Percentiles rank a stretch among this genome's conserved stretches.
These are phyloP conservation scores for Populus nigra DNA, from an alignment of 345 rosid species.

Conservation along the genomic window DNA sequence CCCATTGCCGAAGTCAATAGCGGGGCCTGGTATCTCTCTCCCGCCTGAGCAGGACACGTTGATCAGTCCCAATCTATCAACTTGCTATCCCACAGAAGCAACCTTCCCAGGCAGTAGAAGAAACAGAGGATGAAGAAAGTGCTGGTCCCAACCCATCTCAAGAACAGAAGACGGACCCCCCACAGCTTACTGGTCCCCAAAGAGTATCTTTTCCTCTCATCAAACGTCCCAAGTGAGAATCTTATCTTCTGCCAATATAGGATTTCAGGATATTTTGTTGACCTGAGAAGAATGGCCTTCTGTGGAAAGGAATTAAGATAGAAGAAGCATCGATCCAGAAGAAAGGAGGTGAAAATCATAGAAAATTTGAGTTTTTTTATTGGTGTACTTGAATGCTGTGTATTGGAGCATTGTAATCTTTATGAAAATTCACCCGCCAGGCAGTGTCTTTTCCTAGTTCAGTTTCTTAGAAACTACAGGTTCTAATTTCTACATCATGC, in stretches of 20 bases:
- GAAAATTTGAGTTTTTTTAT: neutral
- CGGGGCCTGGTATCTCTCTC: constrained; percentile 69
- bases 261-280: too few relatives aligned
- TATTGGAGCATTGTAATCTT: neutral
- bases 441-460: neutral
- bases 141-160: constrained; percentile 52
- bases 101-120: constrained; percentile 55
- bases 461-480: too few relatives aligned
- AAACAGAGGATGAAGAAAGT: constrained; percentile 67
- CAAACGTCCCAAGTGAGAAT: constrained; percentile 47
- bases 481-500: neutral
- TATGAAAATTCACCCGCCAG: neutral
- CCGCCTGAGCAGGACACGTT: constrained; percentile 84
- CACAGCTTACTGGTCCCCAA: constrained; percentile 42
- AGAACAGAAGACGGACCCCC: constrained; percentile 46
- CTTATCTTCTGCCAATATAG: neutral
- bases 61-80: constrained; percentile 75
- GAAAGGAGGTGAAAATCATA: neutral
- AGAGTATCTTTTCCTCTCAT: constrained; percentile 72
- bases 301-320: neutral
- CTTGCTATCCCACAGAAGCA: constrained; percentile 62
- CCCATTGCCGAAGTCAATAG: constrained; percentile 72
- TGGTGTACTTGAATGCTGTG: too few relatives aligned
- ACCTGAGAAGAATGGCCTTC: neutral
- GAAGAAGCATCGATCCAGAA: neutral